A percentile compares a stretch with the other conserved stretches of the same genome.
These are phyloP conservation scores for Trametes cingulata DNA, from an alignment of 768 basidiomycete species.

Conservation along the genomic window DNA sequence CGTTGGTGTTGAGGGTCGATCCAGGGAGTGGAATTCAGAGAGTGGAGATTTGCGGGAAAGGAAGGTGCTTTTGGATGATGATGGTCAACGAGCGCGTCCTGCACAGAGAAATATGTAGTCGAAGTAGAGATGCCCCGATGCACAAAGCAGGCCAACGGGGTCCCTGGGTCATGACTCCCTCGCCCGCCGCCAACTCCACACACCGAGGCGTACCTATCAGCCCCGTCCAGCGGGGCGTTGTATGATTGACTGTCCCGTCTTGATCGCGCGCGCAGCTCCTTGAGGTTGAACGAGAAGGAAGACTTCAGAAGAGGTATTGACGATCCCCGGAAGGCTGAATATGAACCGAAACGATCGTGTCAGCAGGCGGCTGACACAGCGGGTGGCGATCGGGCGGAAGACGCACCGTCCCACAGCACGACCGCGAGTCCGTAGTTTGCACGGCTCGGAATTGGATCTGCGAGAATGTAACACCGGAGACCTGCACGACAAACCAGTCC, in stretches of 20 bases:
- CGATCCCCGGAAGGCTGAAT: not conserved
- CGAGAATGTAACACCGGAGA: not conserved
- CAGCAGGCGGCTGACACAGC: not conserved
- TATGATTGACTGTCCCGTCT: not conserved
- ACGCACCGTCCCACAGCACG: conserved; percentile 4
- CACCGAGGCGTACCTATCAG: not conserved
- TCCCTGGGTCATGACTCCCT: too few species aligned
- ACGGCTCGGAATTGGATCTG: not conserved
- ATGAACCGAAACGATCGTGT: not conserved
- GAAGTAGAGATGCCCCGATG: too few species aligned
- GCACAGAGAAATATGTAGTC: too few species aligned
- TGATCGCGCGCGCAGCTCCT: conserved; percentile 8
- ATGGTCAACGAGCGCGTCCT: too few species aligned
- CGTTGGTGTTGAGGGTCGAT: too few species aligned
- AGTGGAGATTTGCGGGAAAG: too few species aligned
- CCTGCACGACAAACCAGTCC: conserved; percentile 6
- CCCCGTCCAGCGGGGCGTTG: not conserved
- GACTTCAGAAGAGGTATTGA: conserved; percentile 6
- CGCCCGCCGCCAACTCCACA: not conserved
- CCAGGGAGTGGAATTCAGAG: too few species aligned
- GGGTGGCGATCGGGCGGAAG: not conserved
- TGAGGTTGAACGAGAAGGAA: not conserved
- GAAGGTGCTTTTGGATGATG: too few species aligned
- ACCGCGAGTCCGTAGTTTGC: not conserved
- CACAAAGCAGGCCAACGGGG: too few species aligned